phyloP scores from a whole-genome alignment of 75 land plant species.

The Pinus tabuliformis region DNA sequence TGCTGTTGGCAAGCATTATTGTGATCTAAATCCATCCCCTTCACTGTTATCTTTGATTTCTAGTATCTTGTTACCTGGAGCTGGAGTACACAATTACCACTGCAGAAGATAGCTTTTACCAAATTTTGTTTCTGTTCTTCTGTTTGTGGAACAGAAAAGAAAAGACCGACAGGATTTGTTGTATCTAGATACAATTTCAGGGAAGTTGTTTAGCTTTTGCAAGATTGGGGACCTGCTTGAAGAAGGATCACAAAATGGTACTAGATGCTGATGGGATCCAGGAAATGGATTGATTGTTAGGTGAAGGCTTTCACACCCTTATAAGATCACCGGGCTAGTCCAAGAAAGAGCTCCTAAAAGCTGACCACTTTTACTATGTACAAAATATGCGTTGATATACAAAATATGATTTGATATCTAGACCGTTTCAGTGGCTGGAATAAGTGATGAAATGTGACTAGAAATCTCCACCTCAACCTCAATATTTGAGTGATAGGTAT shows the following conservation, averaged over 20 bases:
- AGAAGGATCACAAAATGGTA: no score
- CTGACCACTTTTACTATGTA: no score
- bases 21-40: no score
- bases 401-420: no score
- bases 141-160: not conserved
- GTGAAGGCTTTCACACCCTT: no score
- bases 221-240: not conserved
- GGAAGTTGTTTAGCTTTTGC: not conserved
- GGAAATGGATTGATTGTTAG: no score
- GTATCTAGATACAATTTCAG: not conserved
- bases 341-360: no score
- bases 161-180: not conserved
- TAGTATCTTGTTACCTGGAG: not conserved
- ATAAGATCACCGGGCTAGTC: no score
- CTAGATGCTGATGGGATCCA: no score
- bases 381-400: no score
- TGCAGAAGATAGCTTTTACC: not conserved
- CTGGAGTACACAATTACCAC: not conserved
- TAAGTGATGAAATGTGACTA: not conserved
- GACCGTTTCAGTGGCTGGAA: not conserved
- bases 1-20: not conserved
- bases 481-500: not conserved
- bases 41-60: no score
- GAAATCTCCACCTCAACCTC: not conserved
- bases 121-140: not conserved